Percentiles rank a stretch among this genome's conserved stretches.
phyloP scores from a whole-genome alignment of 352 stramenopile genomes.

The Blastocystis sp. region DNA sequence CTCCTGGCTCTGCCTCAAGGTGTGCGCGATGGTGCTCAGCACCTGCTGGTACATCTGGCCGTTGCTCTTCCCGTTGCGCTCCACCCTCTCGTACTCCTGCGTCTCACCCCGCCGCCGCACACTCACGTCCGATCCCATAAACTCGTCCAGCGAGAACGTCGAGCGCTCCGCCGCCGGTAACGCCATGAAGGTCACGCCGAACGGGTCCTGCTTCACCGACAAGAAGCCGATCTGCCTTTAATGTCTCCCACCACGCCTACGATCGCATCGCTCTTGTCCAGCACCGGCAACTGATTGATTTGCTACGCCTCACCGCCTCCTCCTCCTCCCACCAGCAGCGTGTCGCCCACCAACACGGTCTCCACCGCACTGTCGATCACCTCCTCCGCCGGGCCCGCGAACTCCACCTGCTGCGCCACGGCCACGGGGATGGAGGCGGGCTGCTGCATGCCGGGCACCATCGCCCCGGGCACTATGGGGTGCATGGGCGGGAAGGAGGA shows the following conservation, averaged over 20 bases:
- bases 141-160: too few relatives aligned
- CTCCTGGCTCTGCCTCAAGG: background rate
- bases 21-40: too few relatives aligned
- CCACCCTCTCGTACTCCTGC: too few relatives aligned
- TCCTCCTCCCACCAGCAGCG: background rate
- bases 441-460: background rate
- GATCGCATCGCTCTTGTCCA: conserved; percentile 5
- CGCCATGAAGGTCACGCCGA: too few relatives aligned
- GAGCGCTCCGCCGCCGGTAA: too few relatives aligned
- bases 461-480: background rate
- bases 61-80: too few relatives aligned
- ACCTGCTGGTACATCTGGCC: too few relatives aligned
- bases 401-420: background rate
- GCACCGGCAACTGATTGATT: background rate
- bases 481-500: background rate
- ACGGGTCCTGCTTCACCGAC: too few relatives aligned
- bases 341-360: background rate
- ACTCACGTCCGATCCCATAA: too few relatives aligned
- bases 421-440: background rate
- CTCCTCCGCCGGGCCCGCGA: background rate
- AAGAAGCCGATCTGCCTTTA: too few relatives aligned
- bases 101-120: too few relatives aligned
- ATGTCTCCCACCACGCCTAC: background rate
- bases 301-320: background rate
- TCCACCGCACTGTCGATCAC: background rate